Base-by-base conservation (phyloP, 331 rosid genomes). In the Quercus tomentella region DNA sequence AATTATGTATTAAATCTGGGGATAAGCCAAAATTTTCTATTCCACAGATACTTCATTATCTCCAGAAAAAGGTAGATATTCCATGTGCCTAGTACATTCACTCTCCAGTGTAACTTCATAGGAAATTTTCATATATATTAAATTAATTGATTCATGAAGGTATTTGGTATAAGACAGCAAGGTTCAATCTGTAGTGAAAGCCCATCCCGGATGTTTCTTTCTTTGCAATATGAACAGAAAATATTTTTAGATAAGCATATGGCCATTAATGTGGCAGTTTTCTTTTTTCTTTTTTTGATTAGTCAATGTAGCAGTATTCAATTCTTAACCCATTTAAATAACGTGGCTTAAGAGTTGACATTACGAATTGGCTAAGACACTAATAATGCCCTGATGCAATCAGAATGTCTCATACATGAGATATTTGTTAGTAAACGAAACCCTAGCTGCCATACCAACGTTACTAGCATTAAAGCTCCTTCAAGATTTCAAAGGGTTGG, bases 1-100 rank as follows among this genome's bases (percentile, higher is more conserved):
- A 91, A 85, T 63, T 92, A 73, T 94, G 98, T 79, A 86, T 92
- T 76, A 89, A 83, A 86, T 87, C 94, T 61, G 84, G 82, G 81
- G 90, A 89, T 63, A 89, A 86, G 80, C 89, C 97, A 75, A 57
- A 80, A 43, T 90, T 86, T 85, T 88, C 99, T 70, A 79, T 91
- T 62, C 89, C 89, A 5, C 97, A 95, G 81, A 81, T 92, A 66
- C 83, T 92, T 71, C 88, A 93, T 60, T 91, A 85, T 82, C 89
- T 95, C 77, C 97, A 90, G 77, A 90, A 82, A 81, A 91, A 83
- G 82, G 85, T 90, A 41, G 90, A 86, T 45, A 82, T 86, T 45
- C 71, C 82, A 62, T 77, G 37, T 51, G 74, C 62, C 61, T 83
- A 86, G 72, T 73, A 60, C 31, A 26, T 62, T 73, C 30, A 66